Percentiles rank a stretch among this genome's conserved stretches.
Evolutionary conservation across 106 monocot genomes (phyloP).

Genomic region (Dendrobium catenatum): DNA sequence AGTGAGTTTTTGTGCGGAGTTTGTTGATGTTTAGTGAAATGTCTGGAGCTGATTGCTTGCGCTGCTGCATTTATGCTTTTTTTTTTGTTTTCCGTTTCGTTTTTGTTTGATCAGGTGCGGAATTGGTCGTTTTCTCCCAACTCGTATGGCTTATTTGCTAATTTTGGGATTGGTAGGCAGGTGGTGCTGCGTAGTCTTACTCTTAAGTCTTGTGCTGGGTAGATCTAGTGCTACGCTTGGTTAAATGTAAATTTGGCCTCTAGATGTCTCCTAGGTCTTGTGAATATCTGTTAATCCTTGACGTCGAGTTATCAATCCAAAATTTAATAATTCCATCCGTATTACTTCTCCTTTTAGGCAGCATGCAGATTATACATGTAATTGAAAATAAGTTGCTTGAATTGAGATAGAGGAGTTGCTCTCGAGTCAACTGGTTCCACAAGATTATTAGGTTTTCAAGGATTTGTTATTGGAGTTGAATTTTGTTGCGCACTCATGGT

Average conservation of each 20-base stretch:
- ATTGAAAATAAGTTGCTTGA: neutral
- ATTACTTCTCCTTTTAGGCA: neutral
- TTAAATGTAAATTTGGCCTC: neutral
- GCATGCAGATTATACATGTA: neutral
- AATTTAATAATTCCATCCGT: neutral
- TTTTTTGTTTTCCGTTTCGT: neutral
- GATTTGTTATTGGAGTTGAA: neutral
- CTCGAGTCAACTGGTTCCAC: neutral
- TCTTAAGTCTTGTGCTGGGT: neutral
- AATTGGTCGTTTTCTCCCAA: neutral
- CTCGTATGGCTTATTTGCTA: neutral
- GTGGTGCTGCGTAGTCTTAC: neutral
- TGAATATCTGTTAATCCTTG: neutral
- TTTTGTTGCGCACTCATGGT: neutral
- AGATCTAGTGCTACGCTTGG: neutral
- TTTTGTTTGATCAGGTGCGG: neutral
- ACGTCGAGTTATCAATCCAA: neutral
- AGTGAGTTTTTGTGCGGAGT: constrained; percentile 30
- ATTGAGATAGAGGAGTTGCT: neutral
- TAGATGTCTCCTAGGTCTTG: neutral
- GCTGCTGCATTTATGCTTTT: neutral
- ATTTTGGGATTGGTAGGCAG: neutral
- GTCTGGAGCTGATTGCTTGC: constrained; percentile 1
- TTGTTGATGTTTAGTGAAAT: neutral
- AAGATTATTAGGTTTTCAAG: neutral